Conservation (phyloP, 2,329 filamentous ascomycete genomes). For the Alternaria sp. region DNA sequence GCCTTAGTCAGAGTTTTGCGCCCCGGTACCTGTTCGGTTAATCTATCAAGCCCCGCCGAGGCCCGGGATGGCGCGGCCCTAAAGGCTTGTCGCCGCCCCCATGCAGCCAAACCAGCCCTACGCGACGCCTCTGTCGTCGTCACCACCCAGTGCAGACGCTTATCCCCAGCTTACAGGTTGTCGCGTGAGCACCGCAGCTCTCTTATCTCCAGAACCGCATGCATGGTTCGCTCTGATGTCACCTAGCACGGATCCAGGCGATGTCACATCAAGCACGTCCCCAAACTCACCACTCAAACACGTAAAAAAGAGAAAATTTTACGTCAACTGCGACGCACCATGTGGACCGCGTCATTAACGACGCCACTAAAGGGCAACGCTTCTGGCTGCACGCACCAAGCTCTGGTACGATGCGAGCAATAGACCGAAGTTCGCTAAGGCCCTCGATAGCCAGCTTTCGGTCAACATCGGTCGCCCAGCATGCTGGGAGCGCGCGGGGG, state of each 20-base stretch:
- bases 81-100: slow-evolving; percentile 29
- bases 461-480: slow-evolving; percentile 19
- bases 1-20: slow-evolving; percentile 5
- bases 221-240: background rate
- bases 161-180: background rate
- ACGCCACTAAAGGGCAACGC: slow-evolving; percentile 4
- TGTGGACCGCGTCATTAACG: slow-evolving; percentile 32
- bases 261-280: slow-evolving; percentile 29
- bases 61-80: slow-evolving; percentile 21
- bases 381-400: slow-evolving; percentile 6
- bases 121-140: slow-evolving; percentile 11
- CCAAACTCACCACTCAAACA: slow-evolving; percentile 14
- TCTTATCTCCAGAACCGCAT: background rate
- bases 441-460: slow-evolving; percentile 8
- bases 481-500: slow-evolving; percentile 18
- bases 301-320: slow-evolving; percentile 38
- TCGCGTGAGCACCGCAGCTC: background rate
- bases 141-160: slow-evolving; percentile 2
- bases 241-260: background rate
- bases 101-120: slow-evolving; percentile 13
- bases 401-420: slow-evolving; percentile 4
- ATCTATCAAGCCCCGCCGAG: slow-evolving; percentile 27
- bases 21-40: slow-evolving; percentile 22
- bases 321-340: slow-evolving; percentile 35
- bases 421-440: slow-evolving; percentile 3